Evolutionary conservation across 139 green algal species (phyloP), one percentile per base, ranked within the genome.

Genomic region (Chlorella sorokiniana): DNA sequence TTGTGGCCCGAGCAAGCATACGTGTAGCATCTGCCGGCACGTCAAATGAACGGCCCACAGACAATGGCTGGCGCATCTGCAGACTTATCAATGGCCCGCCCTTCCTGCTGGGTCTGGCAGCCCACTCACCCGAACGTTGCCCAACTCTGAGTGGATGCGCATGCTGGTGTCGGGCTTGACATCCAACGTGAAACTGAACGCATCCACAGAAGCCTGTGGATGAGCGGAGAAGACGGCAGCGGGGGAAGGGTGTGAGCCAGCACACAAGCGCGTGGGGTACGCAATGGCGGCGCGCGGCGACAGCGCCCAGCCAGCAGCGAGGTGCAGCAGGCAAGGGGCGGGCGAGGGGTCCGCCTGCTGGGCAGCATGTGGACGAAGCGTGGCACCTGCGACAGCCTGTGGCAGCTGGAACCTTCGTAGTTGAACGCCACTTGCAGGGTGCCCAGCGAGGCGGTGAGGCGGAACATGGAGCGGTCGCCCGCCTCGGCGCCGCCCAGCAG

Each of bases 121-220:
- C 70, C 48, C 69, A 62, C 76, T 81, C 73, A 59, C 72, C 78
- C 35, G 79, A 14, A 96, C 54, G 83, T 98, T 96, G 74, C 95
- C 95, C 79, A 97, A 86, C 9, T 70, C 78, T 25, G 83, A 63
- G 9, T n/a, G 61, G 18, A 90, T 81, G 54, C 35, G 42, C 75
- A 92, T 63, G 37, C 83, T 87, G 33, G 77, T 41, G 11, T 70
- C 62, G 0, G 89, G 89, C 33, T 88, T 68, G 11, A 92, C 68
- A 37, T 83, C 82, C 23, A 93, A 81, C 74, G 73, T 31, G 23
- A 93, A 87, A 31, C 54, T 73, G 67, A 95, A 92, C 42, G 79
- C 84, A 40, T 94, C 87, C 59, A 95, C 86, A 25, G 84, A 89
- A 23, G 79, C 79, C 52, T 83, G 78, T 10, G 31, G 62, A 33